A percentile compares a stretch with the other conserved stretches of the same genome.
These are phyloP conservation scores for Russula sp. DNA, from an alignment of 768 basidiomycete species.

Conservation along the genomic window DNA sequence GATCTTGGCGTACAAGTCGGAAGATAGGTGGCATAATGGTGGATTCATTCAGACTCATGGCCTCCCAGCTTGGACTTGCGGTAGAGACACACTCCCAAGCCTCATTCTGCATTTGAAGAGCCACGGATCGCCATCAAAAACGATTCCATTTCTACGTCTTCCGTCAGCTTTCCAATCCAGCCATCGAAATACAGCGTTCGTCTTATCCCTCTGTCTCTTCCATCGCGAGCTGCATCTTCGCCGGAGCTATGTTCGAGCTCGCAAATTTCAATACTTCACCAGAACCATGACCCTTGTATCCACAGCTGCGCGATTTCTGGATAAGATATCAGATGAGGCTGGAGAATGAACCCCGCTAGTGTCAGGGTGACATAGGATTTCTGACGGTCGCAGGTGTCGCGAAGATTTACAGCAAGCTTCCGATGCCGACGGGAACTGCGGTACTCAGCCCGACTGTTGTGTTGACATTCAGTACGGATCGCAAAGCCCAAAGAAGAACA, in stretches of 20 bases:
- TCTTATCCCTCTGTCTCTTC: conserved; percentile 2
- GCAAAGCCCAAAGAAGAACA: conserved; percentile 44
- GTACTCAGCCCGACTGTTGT: neutral
- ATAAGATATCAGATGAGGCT: neutral
- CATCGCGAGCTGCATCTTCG: conserved; percentile 12
- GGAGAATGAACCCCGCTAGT: conserved; percentile 2
- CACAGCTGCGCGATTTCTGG: neutral
- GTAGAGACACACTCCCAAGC: no score
- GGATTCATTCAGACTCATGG: no score
- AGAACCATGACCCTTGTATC: neutral
- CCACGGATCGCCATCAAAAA: neutral
- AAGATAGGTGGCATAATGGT: no score
- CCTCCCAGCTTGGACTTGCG: no score
- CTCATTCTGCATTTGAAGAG: no score
- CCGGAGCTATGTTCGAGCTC: conserved; percentile 7
- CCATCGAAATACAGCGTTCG: conserved; percentile 10
- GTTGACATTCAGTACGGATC: conserved; percentile 30
- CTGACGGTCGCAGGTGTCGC: neutral
- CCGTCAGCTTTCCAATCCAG: neutral
- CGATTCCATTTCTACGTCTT: conserved; percentile 14
- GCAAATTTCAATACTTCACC: neutral
- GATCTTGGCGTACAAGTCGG: no score
- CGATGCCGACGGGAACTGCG: neutral
- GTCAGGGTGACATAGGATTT: conserved; percentile 7
- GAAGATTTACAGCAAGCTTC: conserved; percentile 9